Evolutionary conservation across 768 basidiomycete genomes (phyloP).

Genomic region (Hericium rajendrae): DNA sequence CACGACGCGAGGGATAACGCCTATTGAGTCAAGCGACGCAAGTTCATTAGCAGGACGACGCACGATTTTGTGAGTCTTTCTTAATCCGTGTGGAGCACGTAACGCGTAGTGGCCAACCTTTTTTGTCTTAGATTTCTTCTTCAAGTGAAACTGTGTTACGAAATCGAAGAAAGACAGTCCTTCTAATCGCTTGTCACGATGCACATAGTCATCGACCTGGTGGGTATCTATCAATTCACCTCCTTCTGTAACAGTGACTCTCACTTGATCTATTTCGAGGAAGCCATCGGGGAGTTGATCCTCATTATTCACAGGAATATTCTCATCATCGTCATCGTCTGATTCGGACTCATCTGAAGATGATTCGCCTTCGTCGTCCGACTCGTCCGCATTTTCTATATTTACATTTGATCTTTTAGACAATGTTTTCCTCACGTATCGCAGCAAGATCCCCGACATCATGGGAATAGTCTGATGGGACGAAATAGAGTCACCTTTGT

Average conservation of each 20-base stretch:
- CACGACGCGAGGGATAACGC: constrained; percentile 12
- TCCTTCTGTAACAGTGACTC: no score
- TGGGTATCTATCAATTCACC: no score
- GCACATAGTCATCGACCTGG: constrained; percentile 23
- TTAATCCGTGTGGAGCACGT: constrained; percentile 4
- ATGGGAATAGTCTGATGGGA: constrained; percentile 23
- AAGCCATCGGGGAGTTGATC: no score
- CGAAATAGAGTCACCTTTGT: constrained; percentile 14
- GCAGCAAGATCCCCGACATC: constrained; percentile 14
- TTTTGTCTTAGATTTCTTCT: not conserved
- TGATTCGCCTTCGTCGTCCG: not conserved
- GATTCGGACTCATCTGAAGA: not conserved
- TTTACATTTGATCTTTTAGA: not conserved
- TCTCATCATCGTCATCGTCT: constrained; percentile 5
- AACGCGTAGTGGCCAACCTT: constrained; percentile 1
- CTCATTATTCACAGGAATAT: constrained; percentile 9
- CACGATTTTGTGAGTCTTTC: constrained; percentile 4
- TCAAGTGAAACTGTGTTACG: constrained; percentile 5
- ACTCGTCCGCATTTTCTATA: not conserved
- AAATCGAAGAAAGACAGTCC: constrained; percentile 23
- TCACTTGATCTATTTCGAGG: no score
- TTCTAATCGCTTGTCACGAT: constrained; percentile 7
- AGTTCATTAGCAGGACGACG: not conserved
- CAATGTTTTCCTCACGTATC: not conserved
- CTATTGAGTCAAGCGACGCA: not conserved